phyloP scores from a whole-genome alignment of 257 asterid species.

The Solanum neorickii region DNA sequence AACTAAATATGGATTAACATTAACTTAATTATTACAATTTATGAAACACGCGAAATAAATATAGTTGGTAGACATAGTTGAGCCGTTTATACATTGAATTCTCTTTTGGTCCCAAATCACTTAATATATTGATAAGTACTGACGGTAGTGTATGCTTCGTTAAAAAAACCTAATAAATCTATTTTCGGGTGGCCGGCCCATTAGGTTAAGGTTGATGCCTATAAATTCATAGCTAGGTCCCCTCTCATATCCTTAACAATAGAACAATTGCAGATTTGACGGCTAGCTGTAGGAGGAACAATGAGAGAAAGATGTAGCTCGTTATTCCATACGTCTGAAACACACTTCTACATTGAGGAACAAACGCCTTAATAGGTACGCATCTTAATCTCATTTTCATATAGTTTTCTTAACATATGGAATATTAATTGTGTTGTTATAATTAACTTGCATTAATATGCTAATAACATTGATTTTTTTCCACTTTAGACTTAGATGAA shows the following conservation, averaged over 20 bases:
- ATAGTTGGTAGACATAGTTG: background rate
- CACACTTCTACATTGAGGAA: background rate
- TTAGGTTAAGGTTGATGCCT: background rate
- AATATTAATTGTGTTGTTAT: background rate
- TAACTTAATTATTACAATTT: background rate
- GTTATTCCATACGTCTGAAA: background rate
- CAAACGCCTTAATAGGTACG: background rate
- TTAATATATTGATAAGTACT: background rate
- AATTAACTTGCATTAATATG: background rate
- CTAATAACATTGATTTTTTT: background rate
- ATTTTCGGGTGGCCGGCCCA: background rate
- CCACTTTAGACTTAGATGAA: background rate
- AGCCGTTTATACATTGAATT: background rate
- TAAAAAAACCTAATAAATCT: background rate
- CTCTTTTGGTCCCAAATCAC: background rate
- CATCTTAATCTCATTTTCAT: background rate
- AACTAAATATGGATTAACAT: background rate
- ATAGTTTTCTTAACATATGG: too few relatives aligned
- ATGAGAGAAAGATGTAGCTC: background rate
- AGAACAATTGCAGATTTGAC: background rate
- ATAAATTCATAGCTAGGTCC: background rate
- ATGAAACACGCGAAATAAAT: background rate
- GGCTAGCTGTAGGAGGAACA: background rate
- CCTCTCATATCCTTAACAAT: background rate
- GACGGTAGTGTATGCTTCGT: background rate